Conservation (phyloP, 768 basidiomycete genomes). For the Pilatotrama ljubarskyi region DNA sequence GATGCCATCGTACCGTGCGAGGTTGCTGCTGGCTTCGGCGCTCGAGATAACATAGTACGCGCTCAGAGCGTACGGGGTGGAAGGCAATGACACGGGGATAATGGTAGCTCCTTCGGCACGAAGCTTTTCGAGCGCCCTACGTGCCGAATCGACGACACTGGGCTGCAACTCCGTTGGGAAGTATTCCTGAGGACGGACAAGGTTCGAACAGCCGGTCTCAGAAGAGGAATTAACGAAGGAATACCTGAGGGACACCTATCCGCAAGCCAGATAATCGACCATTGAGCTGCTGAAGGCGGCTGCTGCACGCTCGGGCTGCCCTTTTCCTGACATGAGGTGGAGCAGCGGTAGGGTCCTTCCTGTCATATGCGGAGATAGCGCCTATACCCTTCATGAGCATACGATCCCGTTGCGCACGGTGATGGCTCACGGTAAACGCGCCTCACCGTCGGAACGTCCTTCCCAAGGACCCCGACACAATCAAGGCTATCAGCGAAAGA, state of each 20-base stretch:
- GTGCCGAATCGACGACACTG: conserved; percentile 46
- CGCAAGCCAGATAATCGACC: conserved; percentile 51
- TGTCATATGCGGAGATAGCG: conserved; percentile 49
- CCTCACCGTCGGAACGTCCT: conserved; percentile 47
- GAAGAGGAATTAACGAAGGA: background rate
- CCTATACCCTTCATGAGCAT: conserved; percentile 27
- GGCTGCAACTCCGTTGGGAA: conserved; percentile 69
- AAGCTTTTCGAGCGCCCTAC: conserved; percentile 45
- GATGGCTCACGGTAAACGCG: conserved; percentile 63
- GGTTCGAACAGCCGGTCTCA: too few relatives aligned
- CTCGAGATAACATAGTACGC: conserved; percentile 96
- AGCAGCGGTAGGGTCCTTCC: conserved; percentile 74
- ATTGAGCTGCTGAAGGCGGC: background rate
- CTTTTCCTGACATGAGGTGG: conserved; percentile 38
- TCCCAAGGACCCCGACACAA: conserved; percentile 83
- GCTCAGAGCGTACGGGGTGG: conserved; percentile 72
- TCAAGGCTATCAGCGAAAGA: conserved; percentile 95
- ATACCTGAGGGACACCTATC: conserved; percentile 76
- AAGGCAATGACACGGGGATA: conserved; percentile 72
- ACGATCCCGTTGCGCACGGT: background rate
- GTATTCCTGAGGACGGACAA: conserved; percentile 54
- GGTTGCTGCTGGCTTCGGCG: conserved; percentile 91
- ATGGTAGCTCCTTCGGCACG: conserved; percentile 61
- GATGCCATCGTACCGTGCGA: conserved; percentile 88
- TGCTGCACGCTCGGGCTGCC: conserved; percentile 29